phyloP scores from a whole-genome alignment of 768 basidiomycete genomes.

The Tricholoma matsutake region DNA sequence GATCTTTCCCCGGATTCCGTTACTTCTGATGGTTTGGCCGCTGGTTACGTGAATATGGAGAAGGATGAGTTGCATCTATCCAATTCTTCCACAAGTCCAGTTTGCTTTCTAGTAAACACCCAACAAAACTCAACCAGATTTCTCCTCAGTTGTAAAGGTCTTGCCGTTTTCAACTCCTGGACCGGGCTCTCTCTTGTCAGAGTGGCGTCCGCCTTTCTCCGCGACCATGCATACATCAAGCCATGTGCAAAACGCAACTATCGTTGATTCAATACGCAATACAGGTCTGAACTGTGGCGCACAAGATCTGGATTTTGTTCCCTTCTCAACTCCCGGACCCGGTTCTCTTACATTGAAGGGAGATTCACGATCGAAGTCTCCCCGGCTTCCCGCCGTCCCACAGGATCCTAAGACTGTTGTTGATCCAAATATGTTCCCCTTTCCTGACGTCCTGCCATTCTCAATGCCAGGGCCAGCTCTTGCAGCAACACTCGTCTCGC shows the following conservation, averaged over 20 bases:
- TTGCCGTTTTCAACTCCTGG: background rate
- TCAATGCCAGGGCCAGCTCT: background rate
- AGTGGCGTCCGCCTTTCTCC: background rate
- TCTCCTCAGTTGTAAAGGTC: conserved; percentile 5
- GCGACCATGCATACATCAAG: background rate
- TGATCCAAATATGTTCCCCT: background rate
- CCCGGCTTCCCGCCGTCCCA: background rate
- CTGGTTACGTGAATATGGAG: background rate
- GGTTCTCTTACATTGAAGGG: conserved; percentile 2
- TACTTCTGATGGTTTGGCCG: background rate
- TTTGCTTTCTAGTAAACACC: background rate
- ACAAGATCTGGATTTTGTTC: conserved; percentile 7
- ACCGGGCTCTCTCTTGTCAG: background rate
- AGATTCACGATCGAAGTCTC: background rate
- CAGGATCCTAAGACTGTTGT: background rate
- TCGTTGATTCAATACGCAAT: background rate
- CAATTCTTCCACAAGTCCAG: background rate
- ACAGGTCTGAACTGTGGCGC: background rate
- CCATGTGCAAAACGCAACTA: background rate
- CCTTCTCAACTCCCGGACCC: conserved; percentile 21
- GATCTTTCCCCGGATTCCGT: background rate
- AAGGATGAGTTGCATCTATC: background rate
- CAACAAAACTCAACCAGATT: conserved; percentile 3
- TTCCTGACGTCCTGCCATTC: background rate
- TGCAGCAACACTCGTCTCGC: background rate